Base-by-base conservation (phyloP, 208 protist species). In the Leishmania gerbilli region DNA sequence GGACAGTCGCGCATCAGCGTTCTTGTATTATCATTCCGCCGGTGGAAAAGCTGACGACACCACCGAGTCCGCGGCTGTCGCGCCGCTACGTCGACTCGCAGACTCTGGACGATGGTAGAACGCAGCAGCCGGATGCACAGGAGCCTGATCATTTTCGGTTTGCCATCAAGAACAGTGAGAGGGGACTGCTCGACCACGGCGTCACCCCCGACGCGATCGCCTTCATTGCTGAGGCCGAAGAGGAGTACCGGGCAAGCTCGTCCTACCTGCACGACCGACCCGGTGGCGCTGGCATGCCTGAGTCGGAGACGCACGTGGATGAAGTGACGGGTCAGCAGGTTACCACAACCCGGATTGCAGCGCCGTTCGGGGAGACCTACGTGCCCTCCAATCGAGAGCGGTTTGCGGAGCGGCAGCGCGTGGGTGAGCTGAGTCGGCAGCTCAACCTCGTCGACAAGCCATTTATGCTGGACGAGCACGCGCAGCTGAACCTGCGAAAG, bases 151-250 rank as follows among this genome's bases (percentile, higher is more conserved):
- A 45, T 34, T 85, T 89, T 79, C 68, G 71, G 60, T 97, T 94
- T 75, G 85, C 88, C 5, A 68, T 95, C n/a, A 90, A 87, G 45
- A 79, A 91, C 53, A 74, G 58, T 2, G 89, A 97, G 45, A 88
- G 91, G 1, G 90, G 90, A 3, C 74, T 93, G 37, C 86, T 92
- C 62, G 89, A 97, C 53, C 92, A 88, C 81, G 94, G 94, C 74
- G 83, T 97, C 27, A 87, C 87, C 5, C 89, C 90, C 1, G 91
- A 93, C 1, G 91, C 91, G 2, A 80, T 87, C 27, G 74, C 79
- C 40, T 84, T 92, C 51, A 91, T 93, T 40, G 92, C 94, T 31
- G 90, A 93, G 76, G 92, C 91, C 15, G 94, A 95, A 72, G 86
- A 51, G 71, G 88, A 92, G 79, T 97, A 97, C 75, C 79, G 82